These are phyloP conservation scores for Melanopsichium pennsylvanicum DNA, from an alignment of 1,284 basidiomycete genomes.

Conservation along the genomic window DNA sequence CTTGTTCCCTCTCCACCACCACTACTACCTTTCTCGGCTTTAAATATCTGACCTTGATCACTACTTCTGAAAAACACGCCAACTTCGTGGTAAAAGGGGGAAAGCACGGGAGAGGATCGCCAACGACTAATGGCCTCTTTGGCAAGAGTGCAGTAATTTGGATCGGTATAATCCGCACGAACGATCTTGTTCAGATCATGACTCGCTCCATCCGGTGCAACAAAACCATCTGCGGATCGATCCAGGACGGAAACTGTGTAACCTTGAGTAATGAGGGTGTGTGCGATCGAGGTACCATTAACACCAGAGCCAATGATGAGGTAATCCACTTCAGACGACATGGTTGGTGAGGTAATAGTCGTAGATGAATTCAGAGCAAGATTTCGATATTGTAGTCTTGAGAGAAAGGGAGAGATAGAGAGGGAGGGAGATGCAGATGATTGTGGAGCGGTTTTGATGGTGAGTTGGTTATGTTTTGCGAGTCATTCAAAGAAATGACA, in stretches of 20 bases:
- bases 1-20: conserved; percentile 1
- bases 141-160: conserved; percentile 74
- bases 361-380: too few relatives aligned
- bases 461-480: too few relatives aligned
- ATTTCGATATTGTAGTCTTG: too few relatives aligned
- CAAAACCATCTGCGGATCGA: conserved; percentile 47
- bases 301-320: conserved; percentile 80
- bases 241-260: conserved; percentile 75
- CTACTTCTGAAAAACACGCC: conserved; percentile 55
- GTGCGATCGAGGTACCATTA: conserved; percentile 77
- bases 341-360: too few relatives aligned
- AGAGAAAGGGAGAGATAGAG: too few relatives aligned
- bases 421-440: too few relatives aligned
- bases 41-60: not conserved
- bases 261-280: conserved; percentile 75
- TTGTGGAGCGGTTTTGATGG: too few relatives aligned
- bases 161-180: conserved; percentile 66
- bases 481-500: too few relatives aligned
- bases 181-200: conserved; percentile 84
- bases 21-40: too few relatives aligned
- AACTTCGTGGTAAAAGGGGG: conserved; percentile 53
- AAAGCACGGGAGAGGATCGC: conserved; percentile 68
- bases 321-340: conserved; percentile 34
- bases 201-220: conserved; percentile 78
- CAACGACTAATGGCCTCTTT: conserved; percentile 77